Evolutionary conservation across 2,329 filamentous ascomycete genomes (phyloP).

Genomic region (Metarhizium robertsii): DNA sequence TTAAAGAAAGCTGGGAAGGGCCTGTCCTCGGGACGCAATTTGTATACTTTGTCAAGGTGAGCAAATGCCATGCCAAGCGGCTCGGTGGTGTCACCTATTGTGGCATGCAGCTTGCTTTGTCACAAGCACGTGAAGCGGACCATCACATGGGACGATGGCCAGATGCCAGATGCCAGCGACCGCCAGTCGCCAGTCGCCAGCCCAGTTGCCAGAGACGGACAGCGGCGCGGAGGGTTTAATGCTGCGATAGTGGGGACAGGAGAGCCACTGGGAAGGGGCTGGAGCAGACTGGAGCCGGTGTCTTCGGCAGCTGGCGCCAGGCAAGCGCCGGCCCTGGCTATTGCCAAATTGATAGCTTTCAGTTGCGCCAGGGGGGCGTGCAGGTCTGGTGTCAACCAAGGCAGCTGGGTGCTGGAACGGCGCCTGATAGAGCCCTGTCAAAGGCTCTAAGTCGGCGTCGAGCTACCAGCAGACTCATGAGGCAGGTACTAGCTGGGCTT

Average conservation of each 20-base stretch:
- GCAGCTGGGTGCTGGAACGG: background rate
- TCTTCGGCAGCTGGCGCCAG: background rate
- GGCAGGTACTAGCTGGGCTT: background rate
- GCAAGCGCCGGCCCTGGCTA: background rate
- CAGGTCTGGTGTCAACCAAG: background rate
- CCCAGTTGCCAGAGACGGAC: background rate
- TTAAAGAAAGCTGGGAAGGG: background rate
- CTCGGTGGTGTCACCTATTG: slow-evolving; percentile 5
- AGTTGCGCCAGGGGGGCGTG: background rate
- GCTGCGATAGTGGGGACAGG: background rate
- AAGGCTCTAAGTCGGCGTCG: too few species aligned
- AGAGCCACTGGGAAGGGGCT: background rate
- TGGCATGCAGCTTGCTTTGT: slow-evolving; percentile 1
- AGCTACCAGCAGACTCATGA: too few species aligned
- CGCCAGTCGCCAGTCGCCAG: too few species aligned
- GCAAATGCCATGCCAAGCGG: background rate
- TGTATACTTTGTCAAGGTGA: slow-evolving; percentile 1
- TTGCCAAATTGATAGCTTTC: background rate
- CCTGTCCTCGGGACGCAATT: slow-evolving; percentile 7
- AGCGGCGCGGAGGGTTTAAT: background rate
- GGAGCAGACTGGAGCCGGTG: background rate
- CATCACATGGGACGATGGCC: slow-evolving; percentile 5
- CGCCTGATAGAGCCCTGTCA: background rate
- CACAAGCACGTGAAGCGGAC: slow-evolving; percentile 6
- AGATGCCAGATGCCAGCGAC: background rate